Evolutionary conservation across 2,329 filamentous ascomycete species (phyloP).

Genomic region (Claviceps maximensis): DNA sequence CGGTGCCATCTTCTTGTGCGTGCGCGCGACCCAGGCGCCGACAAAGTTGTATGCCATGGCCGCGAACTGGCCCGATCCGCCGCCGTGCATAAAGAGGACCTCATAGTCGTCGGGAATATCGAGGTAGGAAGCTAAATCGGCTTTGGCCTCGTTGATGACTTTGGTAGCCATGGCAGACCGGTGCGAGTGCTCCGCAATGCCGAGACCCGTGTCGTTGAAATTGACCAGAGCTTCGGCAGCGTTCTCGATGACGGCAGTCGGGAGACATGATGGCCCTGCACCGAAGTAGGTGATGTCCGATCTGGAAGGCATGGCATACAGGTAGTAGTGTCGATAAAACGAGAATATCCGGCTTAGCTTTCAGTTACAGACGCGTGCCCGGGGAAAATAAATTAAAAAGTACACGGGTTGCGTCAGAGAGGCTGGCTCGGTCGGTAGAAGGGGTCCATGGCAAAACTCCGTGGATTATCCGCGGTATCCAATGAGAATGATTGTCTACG

Average conservation of each 20-base stretch:
- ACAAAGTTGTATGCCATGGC: slow-evolving; percentile 76
- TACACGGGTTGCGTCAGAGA: not conserved
- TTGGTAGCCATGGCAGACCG: slow-evolving; percentile 65
- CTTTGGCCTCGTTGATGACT: slow-evolving; percentile 69
- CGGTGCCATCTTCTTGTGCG: slow-evolving; percentile 42
- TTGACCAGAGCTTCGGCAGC: slow-evolving; percentile 69
- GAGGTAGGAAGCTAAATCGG: slow-evolving; percentile 57
- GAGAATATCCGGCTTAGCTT: not conserved
- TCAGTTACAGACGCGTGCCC: not conserved
- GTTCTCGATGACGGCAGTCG: slow-evolving; percentile 64
- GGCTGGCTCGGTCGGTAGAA: not conserved
- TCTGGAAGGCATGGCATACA: slow-evolving; percentile 19
- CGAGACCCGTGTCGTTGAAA: slow-evolving; percentile 68
- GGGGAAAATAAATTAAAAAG: not conserved
- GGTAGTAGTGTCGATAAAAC: not conserved
- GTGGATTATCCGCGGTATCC: not conserved
- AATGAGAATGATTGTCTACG: not conserved
- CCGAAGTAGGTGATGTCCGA: slow-evolving; percentile 76
- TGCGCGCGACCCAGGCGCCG: slow-evolving; percentile 64
- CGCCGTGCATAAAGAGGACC: slow-evolving; percentile 75
- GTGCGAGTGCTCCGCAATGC: slow-evolving; percentile 80
- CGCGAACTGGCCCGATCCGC: slow-evolving; percentile 74
- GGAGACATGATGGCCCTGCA: slow-evolving; percentile 77
- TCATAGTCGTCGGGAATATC: slow-evolving; percentile 82
- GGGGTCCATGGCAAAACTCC: not conserved